phyloP scores from a whole-genome alignment of 371 early-diverging fungal species.

The Mucor lusitanicus region DNA sequence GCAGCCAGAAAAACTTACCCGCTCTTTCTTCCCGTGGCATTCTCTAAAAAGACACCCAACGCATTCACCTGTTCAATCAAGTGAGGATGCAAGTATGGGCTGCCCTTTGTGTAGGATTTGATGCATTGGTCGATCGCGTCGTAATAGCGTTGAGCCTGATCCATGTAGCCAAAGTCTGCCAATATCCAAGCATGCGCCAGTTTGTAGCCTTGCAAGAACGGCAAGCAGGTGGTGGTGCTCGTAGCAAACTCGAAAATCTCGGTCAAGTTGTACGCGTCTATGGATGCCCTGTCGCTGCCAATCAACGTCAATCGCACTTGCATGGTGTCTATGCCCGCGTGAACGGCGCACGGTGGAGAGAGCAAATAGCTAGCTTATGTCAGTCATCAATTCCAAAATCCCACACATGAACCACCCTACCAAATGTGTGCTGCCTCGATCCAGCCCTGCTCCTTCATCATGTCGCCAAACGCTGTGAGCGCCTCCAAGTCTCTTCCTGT shows the following conservation, averaged over 20 bases:
- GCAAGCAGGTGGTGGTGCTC: slow-evolving; percentile 61
- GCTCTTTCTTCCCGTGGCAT: slow-evolving; percentile 41
- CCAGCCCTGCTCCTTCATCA: slow-evolving; percentile 61
- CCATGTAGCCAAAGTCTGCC: slow-evolving; percentile 75
- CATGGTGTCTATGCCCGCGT: slow-evolving; percentile 64
- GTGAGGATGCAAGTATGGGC: slow-evolving; percentile 74
- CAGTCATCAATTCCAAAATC: no score
- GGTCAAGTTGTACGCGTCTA: slow-evolving; percentile 63
- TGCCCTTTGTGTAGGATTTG: slow-evolving; percentile 69
- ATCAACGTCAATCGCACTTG: slow-evolving; percentile 61
- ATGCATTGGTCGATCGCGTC: slow-evolving; percentile 75
- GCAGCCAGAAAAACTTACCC: slow-evolving; percentile 21
- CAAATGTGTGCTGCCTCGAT: slow-evolving; percentile 85
- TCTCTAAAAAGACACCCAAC: slow-evolving; percentile 50
- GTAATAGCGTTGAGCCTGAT: slow-evolving; percentile 75
- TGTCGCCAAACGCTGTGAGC: slow-evolving; percentile 79
- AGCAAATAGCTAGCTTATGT: slow-evolving; percentile 62
- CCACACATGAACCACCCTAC: slow-evolving; percentile 39
- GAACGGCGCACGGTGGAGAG: slow-evolving; percentile 55
- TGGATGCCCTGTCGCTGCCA: slow-evolving; percentile 49
- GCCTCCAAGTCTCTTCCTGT: slow-evolving; percentile 75
- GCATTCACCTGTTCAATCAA: slow-evolving; percentile 67
- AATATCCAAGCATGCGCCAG: slow-evolving; percentile 81
- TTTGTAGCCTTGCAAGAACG: slow-evolving; percentile 91
- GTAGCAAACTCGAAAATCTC: slow-evolving; percentile 84